Percentiles rank a stretch among this genome's conserved stretches.
Evolutionary conservation across 1,284 basidiomycete genomes (phyloP).

Genomic region (Fomitopsis schrenkii): DNA sequence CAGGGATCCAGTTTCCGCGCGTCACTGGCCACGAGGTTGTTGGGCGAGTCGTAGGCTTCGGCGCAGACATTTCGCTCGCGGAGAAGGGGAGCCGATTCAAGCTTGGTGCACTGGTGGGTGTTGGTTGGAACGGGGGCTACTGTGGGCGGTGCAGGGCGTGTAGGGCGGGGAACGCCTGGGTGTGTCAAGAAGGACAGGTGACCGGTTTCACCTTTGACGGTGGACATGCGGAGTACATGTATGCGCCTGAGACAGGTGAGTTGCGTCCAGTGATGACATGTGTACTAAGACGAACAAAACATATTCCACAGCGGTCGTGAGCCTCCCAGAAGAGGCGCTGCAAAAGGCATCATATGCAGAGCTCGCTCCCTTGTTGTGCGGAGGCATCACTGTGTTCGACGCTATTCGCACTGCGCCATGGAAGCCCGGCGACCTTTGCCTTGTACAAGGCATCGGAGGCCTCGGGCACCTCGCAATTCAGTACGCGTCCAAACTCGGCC

Average conservation of each 20-base stretch:
- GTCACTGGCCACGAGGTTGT: slow-evolving; percentile 26
- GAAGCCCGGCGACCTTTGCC: slow-evolving; percentile 22
- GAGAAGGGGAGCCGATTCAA: slow-evolving; percentile 14
- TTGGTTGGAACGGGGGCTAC: slow-evolving; percentile 25
- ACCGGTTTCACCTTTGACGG: slow-evolving; percentile 25
- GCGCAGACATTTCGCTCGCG: not conserved
- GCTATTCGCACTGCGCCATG: slow-evolving; percentile 16
- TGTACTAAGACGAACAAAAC: not conserved
- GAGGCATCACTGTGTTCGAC: slow-evolving; percentile 10
- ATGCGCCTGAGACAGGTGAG: slow-evolving; percentile 15
- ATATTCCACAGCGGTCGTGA: slow-evolving; percentile 33
- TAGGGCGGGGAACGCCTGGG: slow-evolving; percentile 16
- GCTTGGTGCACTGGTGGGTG: slow-evolving; percentile 25
- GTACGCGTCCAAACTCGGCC: slow-evolving; percentile 25
- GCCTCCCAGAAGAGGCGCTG: slow-evolving; percentile 25
- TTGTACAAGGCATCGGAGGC: slow-evolving; percentile 30
- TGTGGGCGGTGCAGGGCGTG: slow-evolving; percentile 21
- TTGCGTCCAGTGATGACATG: slow-evolving; percentile 18
- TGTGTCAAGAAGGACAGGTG: slow-evolving; percentile 17
- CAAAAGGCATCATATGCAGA: slow-evolving; percentile 12
- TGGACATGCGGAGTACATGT: slow-evolving; percentile 19
- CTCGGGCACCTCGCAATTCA: slow-evolving; percentile 31
- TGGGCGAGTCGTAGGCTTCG: slow-evolving; percentile 23
- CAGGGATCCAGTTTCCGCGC: slow-evolving; percentile 12
- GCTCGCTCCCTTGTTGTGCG: slow-evolving; percentile 26